Base-by-base conservation (phyloP, 371 early-diverging fungal species). In the Cokeromyces recurvatus region DNA sequence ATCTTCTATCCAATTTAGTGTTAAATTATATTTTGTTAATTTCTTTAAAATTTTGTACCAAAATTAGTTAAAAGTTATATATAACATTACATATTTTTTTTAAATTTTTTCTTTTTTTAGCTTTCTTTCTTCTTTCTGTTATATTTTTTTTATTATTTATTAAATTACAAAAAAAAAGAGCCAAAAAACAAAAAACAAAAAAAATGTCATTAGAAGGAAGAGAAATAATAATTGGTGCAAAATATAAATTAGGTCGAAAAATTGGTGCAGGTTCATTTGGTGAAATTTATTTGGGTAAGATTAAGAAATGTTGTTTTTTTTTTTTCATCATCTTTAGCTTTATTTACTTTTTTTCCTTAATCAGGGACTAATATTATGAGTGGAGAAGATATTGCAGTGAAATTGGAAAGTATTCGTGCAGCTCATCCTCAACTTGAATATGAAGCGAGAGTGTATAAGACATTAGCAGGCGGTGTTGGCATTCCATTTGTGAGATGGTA, bases 221-320 rank as follows among this genome's bases (percentile, higher is more conserved):
- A 60, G 66, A 71, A 39, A 64, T 62, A 51, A 53, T 69, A 41
- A 53, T 68, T 52, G 97, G 91, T 51, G 86, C 87, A 75, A 94
- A 93, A 69, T 98, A 91, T 78, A 79, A 89, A 56, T 72, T 99
- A 44, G 93, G 95, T 40, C 79, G 92, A 55, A 98, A 97, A 81
- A 95, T 99, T 70, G 98, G 98, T 48, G 87, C 92, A 44, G 99
- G 99, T 53, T 92, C 95, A 36, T 99, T 99, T 85, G 99, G 99
- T 46, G 99, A 98, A 68, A 97, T 99, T 63, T 99, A 93, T 70
- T 78, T 96, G 43, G 95, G 94, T 88, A 76, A 52, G 31, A 43
- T 23, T 16, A 34, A 48, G n/a, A 34, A 15, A 34, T 11, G 29
- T n/a, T n/a, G n/a, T n/a, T n/a, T n/a, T n/a, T n/a, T n/a, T n/a